phyloP scores from a whole-genome alignment of 139 green algal species.

The Chlorella sorokiniana region DNA sequence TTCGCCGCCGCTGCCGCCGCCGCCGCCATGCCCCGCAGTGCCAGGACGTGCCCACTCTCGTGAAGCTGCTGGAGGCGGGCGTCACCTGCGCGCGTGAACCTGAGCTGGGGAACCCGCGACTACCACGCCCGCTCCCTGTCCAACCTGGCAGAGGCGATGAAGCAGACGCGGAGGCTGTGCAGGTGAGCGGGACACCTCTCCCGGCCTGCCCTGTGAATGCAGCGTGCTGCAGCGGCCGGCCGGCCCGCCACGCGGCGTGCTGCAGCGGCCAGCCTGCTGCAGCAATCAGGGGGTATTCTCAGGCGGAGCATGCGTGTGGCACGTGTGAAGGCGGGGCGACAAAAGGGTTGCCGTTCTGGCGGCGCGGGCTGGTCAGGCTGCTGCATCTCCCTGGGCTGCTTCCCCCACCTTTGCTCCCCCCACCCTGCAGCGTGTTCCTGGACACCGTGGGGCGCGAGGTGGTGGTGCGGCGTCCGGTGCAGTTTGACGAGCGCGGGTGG shows the following conservation, averaged over 20 bases:
- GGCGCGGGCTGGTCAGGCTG: too few species aligned
- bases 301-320: too few species aligned
- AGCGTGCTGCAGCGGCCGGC: too few species aligned
- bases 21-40: neutral
- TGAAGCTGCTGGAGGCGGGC: constrained; percentile 68
- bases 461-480: constrained; percentile 32
- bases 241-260: too few species aligned
- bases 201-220: too few species aligned
- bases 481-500: constrained; percentile 63
- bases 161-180: constrained; percentile 57
- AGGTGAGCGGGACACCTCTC: too few species aligned
- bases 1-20: neutral
- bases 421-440: constrained; percentile 75
- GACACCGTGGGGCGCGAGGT: constrained; percentile 76
- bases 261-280: too few species aligned
- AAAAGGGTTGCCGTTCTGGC: too few species aligned
- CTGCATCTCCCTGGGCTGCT: neutral
- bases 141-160: constrained; percentile 75
- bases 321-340: too few species aligned
- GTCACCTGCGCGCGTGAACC: constrained; percentile 80
- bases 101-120: constrained; percentile 68
- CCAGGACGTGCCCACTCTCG: constrained; percentile 65
- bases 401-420: neutral
- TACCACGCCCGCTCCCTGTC: constrained; percentile 72
- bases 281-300: too few species aligned